Conservation (phyloP, 1,139 yeast species). For the Candida neerlandica region DNA sequence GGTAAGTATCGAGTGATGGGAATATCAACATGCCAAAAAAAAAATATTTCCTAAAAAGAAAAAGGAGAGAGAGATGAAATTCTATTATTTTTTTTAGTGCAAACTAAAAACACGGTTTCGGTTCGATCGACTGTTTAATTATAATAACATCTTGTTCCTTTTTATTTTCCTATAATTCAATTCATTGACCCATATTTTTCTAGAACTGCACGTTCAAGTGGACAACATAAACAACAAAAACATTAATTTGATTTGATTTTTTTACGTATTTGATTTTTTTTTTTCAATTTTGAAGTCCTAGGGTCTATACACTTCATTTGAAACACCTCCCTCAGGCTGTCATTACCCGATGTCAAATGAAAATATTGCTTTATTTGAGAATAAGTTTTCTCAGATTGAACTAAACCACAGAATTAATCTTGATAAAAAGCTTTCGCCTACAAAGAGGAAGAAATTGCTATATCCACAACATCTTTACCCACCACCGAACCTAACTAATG, state of each 20-base stretch:
- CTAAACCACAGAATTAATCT: constrained; percentile 17
- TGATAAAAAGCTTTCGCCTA: constrained; percentile 18
- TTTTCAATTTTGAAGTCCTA: too few relatives aligned
- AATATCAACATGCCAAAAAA: background rate
- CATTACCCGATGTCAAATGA: constrained; percentile 1
- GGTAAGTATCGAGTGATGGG: background rate
- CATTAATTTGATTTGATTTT: too few relatives aligned
- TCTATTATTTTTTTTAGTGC: background rate
- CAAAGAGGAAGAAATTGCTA: constrained; percentile 21
- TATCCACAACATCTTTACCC: constrained; percentile 29
- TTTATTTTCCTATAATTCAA: background rate
- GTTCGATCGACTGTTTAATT: background rate
- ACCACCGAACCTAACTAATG: background rate
- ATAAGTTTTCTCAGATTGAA: constrained; percentile 30
- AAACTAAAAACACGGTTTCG: background rate
- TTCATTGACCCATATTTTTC: background rate
- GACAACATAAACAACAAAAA: too few relatives aligned
- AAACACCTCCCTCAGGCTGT: too few relatives aligned
- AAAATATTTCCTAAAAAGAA: background rate
- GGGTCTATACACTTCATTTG: too few relatives aligned
- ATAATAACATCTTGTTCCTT: background rate
- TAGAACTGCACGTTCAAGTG: background rate
- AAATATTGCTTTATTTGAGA: constrained; percentile 23
- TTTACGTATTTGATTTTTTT: too few relatives aligned
- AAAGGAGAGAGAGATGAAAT: background rate